Evolutionary conservation across 192 early-diverging fungal species (phyloP).

Genomic region (Coemansia sp.): DNA sequence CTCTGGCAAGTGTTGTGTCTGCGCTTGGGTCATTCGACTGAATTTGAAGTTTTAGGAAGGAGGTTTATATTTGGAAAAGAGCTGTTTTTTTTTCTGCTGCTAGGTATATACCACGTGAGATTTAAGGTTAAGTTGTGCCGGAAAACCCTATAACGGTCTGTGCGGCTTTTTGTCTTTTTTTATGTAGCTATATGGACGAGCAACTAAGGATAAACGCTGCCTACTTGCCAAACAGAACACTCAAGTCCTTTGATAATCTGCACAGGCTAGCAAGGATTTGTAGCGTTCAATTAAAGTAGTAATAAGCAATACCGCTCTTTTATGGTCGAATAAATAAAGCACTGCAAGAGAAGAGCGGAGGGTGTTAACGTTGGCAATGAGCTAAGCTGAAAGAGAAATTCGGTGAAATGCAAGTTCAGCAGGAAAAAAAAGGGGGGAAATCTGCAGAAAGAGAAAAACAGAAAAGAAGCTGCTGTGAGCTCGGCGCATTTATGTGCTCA

Average conservation of each 20-base stretch:
- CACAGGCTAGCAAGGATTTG: too few relatives aligned
- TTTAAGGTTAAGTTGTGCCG: too few relatives aligned
- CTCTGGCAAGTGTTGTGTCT: neutral
- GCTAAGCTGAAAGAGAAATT: neutral
- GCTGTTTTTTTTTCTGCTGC: neutral
- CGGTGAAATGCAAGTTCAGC: neutral
- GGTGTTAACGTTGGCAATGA: conserved; percentile 1
- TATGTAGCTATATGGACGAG: too few relatives aligned
- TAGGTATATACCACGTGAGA: too few relatives aligned
- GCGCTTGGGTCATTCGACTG: conserved; percentile 6
- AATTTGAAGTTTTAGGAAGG: neutral
- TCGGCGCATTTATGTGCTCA: neutral
- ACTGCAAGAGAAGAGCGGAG: neutral
- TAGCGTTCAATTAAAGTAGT: too few relatives aligned
- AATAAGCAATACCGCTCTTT: neutral
- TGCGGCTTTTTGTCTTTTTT: too few relatives aligned
- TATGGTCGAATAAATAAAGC: conserved; percentile 2
- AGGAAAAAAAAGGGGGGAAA: conserved; percentile 1
- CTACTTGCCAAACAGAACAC: too few relatives aligned
- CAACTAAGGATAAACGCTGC: too few relatives aligned
- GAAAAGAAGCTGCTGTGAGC: neutral
- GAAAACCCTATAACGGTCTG: too few relatives aligned
- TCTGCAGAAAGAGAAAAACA: conserved; percentile 11
- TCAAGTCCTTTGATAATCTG: too few relatives aligned
- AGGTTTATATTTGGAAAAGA: neutral